phyloP scores from a whole-genome alignment of 306 rosid genomes.

The Vigna hirtella region DNA sequence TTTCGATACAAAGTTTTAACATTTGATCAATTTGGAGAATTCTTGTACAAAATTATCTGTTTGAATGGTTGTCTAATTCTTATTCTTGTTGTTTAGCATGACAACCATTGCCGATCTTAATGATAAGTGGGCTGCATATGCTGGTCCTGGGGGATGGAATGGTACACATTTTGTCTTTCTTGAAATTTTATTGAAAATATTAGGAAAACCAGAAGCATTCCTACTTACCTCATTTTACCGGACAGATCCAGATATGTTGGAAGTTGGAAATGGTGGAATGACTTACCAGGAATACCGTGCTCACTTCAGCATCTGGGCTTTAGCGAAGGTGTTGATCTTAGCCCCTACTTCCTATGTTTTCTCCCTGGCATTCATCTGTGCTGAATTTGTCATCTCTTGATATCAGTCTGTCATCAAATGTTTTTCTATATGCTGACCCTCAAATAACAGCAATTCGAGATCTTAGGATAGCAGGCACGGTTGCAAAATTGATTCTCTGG shows the following conservation, averaged over 20 bases:
- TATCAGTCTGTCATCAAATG: background rate
- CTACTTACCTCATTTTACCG: conserved; percentile 39
- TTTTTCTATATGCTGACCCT: conserved; percentile 4
- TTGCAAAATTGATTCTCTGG: conserved; percentile 17
- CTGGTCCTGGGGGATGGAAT: conserved; percentile 99
- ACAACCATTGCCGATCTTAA: conserved; percentile 89
- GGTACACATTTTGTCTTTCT: conserved; percentile 62
- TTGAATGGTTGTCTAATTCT: conserved; percentile 30
- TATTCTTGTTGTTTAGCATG: conserved; percentile 73
- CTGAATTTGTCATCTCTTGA: background rate
- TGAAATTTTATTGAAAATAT: conserved; percentile 30
- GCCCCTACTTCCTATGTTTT: background rate
- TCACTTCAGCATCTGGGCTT: conserved; percentile 99
- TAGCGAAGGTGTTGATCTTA: conserved; percentile 72
- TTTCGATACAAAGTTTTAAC: conserved; percentile 9
- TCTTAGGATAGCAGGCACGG: conserved; percentile 10
- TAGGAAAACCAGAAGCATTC: conserved; percentile 36
- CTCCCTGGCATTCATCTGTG: background rate
- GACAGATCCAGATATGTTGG: conserved; percentile 98
- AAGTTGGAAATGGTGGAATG: conserved; percentile 99
- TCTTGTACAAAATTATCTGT: conserved; percentile 24
- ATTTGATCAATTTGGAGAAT: conserved; percentile 16
- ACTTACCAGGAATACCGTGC: conserved; percentile 82
- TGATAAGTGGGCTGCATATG: conserved; percentile 95
- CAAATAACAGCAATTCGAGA: conserved; percentile 15